These are phyloP conservation scores for Malus hybrid DNA, from an alignment of 331 rosid species.

Conservation along the genomic window DNA sequence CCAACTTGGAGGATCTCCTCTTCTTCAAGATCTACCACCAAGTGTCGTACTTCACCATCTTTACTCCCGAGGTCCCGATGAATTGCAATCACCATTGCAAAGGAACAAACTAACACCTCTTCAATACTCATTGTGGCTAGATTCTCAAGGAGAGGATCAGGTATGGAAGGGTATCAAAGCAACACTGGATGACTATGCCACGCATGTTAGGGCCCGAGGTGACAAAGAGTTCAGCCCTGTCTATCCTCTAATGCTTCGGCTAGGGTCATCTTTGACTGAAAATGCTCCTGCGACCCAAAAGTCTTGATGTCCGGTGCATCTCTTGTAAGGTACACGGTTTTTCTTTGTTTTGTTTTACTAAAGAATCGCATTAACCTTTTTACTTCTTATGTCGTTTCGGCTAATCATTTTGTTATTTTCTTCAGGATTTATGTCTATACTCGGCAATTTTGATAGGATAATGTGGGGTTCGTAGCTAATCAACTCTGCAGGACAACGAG, in stretches of 20 bases:
- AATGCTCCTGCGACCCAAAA: conserved; percentile 34
- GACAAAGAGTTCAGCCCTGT: conserved; percentile 92
- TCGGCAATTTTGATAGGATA: not conserved
- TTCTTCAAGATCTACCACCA: conserved; percentile 89
- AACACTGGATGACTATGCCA: conserved; percentile 87
- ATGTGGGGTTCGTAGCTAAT: conserved; percentile 1
- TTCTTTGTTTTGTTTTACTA: not conserved
- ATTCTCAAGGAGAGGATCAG: conserved; percentile 98
- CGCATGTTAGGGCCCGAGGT: conserved; percentile 72
- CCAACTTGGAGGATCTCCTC: conserved; percentile 82
- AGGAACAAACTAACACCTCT: conserved; percentile 77
- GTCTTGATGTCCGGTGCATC: conserved; percentile 29
- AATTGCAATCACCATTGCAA: conserved; percentile 84
- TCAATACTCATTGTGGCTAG: conserved; percentile 93
- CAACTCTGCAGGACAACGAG: not conserved
- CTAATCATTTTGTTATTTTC: conserved; percentile 4
- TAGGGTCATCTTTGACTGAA: conserved; percentile 68
- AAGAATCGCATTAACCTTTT: not conserved
- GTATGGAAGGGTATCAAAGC: conserved; percentile 94
- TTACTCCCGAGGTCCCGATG: conserved; percentile 82
- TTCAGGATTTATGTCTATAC: conserved; percentile 9
- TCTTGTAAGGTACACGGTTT: conserved; percentile 15
- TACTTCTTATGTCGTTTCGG: not conserved
- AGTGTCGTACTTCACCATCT: conserved; percentile 90
- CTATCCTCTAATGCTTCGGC: conserved; percentile 86